Evolutionary conservation across 176 grass and related monocot species (phyloP).

Genomic region (Cymbopogon citratus): DNA sequence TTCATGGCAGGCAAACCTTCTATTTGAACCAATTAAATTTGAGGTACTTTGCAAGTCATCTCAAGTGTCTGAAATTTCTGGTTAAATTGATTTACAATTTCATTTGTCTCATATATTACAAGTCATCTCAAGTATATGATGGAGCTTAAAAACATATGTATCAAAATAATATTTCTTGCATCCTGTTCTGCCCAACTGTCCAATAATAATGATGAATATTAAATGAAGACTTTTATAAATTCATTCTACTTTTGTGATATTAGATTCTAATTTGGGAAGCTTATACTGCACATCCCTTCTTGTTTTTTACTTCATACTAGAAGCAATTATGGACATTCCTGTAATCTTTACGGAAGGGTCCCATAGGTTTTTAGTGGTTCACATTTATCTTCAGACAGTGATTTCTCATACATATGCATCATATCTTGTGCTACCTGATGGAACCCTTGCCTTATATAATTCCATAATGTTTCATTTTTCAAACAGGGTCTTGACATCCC

Average conservation of each 20-base stretch:
- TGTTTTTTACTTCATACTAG: neutral
- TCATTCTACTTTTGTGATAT: neutral
- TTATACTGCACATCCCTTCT: neutral
- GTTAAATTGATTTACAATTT: neutral
- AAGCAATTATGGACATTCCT: neutral
- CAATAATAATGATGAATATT: no score
- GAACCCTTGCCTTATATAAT: neutral
- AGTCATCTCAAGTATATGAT: neutral
- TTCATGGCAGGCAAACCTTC: slow-evolving; percentile 72
- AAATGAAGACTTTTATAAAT: neutral
- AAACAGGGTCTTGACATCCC: slow-evolving; percentile 56
- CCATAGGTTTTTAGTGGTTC: neutral
- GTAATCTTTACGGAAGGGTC: neutral
- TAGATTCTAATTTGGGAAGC: neutral
- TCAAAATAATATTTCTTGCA: neutral
- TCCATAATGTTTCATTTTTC: neutral
- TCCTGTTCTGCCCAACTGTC: neutral
- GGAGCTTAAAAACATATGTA: neutral
- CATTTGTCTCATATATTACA: neutral
- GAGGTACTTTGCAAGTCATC: slow-evolving; percentile 43
- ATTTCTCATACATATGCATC: neutral
- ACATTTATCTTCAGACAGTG: neutral
- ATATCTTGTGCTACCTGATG: neutral
- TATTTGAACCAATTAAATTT: slow-evolving; percentile 80
- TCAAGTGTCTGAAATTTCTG: neutral